Conservation (phyloP, 805 yeast genomes). For the Metschnikowia vanudenii region DNA sequence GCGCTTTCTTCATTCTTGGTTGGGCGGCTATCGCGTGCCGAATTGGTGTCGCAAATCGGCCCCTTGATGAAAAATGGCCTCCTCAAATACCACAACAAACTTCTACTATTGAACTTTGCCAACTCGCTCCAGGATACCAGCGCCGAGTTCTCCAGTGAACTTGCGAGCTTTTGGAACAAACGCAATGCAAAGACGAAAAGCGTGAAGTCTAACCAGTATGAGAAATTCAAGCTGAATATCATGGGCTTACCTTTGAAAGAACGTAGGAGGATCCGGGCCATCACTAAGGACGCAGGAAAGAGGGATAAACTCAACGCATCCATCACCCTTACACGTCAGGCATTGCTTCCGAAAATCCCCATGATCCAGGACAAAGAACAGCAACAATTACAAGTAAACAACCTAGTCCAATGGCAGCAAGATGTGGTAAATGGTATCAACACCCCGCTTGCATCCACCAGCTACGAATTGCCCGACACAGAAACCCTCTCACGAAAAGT, state of each 20-base stretch:
- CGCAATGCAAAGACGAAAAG: conserved; percentile 41
- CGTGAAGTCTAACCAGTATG: conserved; percentile 69
- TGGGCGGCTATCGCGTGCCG: conserved; percentile 76
- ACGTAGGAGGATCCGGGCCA: conserved; percentile 77
- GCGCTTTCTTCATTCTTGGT: conserved; percentile 71
- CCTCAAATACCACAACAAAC: conserved; percentile 73
- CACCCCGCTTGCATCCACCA: conserved; percentile 74
- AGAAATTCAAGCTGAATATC: conserved; percentile 78
- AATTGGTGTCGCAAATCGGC: conserved; percentile 58
- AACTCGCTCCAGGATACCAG: conserved; percentile 71
- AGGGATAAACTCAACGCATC: conserved; percentile 68
- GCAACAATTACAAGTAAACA: conserved; percentile 44
- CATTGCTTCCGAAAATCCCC: conserved; percentile 82
- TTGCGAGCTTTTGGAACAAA: conserved; percentile 48
- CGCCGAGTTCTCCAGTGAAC: conserved; percentile 53
- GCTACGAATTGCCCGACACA: conserved; percentile 78
- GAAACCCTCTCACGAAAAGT: conserved; percentile 66
- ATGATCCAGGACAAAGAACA: conserved; percentile 53
- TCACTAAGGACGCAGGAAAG: conserved; percentile 81
- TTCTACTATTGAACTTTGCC: conserved; percentile 77
- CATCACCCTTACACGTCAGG: conserved; percentile 67
- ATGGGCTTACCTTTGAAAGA: conserved; percentile 84
- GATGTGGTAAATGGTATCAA: conserved; percentile 85
- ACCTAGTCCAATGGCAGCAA: conserved; percentile 83
- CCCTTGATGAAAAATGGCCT: conserved; percentile 51